phyloP scores from a whole-genome alignment of 371 early-diverging fungal genomes.

The Funneliformis caledonium region DNA sequence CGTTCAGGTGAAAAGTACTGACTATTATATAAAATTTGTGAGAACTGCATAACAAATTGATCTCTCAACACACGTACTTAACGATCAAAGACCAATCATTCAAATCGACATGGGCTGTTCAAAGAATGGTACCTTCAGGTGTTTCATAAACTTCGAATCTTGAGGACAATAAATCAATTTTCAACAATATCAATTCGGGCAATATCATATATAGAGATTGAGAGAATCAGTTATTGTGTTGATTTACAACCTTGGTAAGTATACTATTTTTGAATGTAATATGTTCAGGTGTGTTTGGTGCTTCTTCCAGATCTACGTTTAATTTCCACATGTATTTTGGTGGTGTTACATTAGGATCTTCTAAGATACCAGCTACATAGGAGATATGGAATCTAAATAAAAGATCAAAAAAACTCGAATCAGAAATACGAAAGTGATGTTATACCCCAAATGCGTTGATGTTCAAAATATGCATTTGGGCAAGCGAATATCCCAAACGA shows the following conservation, averaged over 20 bases:
- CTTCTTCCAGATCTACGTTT: conserved; percentile 92
- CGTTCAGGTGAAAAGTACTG: conserved; percentile 96
- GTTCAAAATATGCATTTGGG: no score
- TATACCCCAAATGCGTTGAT: no score
- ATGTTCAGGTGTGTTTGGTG: conserved; percentile 94
- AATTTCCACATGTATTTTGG: conserved; percentile 98
- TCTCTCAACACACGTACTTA: conserved; percentile 92
- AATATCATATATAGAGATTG: conserved; percentile 92
- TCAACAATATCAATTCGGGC: conserved; percentile 98
- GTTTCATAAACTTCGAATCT: conserved; percentile 98
- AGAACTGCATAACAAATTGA: conserved; percentile 79
- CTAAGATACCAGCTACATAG: conserved; percentile 84
- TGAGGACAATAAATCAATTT: conserved; percentile 97
- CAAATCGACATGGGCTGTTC: conserved; percentile 92
- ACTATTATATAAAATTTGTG: conserved; percentile 89
- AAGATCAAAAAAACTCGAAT: background rate
- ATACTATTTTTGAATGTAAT: conserved; percentile 89
- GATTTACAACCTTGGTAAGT: conserved; percentile 87
- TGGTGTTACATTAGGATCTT: conserved; percentile 93
- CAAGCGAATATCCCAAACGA: no score
- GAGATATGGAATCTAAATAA: conserved; percentile 12
- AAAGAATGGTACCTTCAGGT: conserved; percentile 95
- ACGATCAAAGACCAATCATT: conserved; percentile 93
- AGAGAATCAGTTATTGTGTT: conserved; percentile 71
- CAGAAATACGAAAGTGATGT: background rate